Evolutionary conservation across 176 grass and related monocot genomes (phyloP).

Genomic region (Bonia amplexicaulis): DNA sequence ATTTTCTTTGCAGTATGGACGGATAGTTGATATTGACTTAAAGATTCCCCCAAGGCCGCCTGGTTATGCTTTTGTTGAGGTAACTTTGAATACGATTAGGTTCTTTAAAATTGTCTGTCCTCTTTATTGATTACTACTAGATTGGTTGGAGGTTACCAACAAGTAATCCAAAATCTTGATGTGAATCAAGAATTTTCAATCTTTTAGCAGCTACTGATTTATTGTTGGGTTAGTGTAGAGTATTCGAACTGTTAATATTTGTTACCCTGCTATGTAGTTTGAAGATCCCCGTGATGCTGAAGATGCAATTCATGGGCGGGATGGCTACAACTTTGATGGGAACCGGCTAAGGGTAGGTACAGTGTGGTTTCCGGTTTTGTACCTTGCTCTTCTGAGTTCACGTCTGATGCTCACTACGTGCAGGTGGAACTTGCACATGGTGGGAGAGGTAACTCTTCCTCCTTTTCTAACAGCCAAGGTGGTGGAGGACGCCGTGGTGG

Average conservation of each 20-base stretch:
- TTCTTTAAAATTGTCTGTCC: background rate
- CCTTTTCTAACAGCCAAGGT: slow-evolving; percentile 36
- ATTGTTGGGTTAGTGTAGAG: background rate
- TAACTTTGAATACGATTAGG: slow-evolving; percentile 11
- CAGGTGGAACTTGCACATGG: slow-evolving; percentile 88
- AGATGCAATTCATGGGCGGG: slow-evolving; percentile 65
- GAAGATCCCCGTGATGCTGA: slow-evolving; percentile 74
- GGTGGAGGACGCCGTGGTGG: slow-evolving; percentile 52
- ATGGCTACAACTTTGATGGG: slow-evolving; percentile 85
- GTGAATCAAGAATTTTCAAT: background rate
- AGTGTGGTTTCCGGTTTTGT: background rate
- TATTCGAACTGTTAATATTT: background rate
- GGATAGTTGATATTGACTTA: slow-evolving; percentile 77
- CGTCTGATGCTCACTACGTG: background rate
- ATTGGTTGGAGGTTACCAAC: background rate
- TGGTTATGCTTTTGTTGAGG: slow-evolving; percentile 84
- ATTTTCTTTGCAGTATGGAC: slow-evolving; percentile 51
- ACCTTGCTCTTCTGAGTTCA: background rate
- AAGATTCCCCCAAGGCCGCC: slow-evolving; percentile 76
- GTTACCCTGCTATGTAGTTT: slow-evolving; percentile 38
- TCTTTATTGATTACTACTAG: background rate
- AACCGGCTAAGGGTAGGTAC: slow-evolving; percentile 49
- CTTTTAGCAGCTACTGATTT: background rate
- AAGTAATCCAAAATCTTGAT: background rate
- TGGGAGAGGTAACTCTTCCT: slow-evolving; percentile 57